A percentile compares a stretch with the other conserved stretches of the same genome.
Evolutionary conservation across 345 rosid species (phyloP).

Genomic region (thale cress (Arabidopsis thaliana)): TAIR10.1 NC_003076.8:2120001-2120500

Average conservation of each 20-base stretch:
- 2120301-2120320: slow-evolving; percentile 44
- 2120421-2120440: slow-evolving; percentile 38
- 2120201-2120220: slow-evolving; percentile 27
- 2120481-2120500: slow-evolving; percentile 29
- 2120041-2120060: not conserved
- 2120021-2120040: slow-evolving; percentile 25
- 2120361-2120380: slow-evolving; percentile 46
- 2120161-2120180: not conserved
- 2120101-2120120: slow-evolving; percentile 4
- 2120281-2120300: slow-evolving; percentile 27
- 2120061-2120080: not conserved
- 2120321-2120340: slow-evolving; percentile 33
- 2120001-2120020: slow-evolving; percentile 6
- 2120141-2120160: slow-evolving; percentile 26
- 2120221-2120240: not conserved
- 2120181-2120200: slow-evolving; percentile 3
- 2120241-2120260: slow-evolving; percentile 1
- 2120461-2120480: slow-evolving; percentile 20
- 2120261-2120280: slow-evolving; percentile 23
- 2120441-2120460: slow-evolving; percentile 43
- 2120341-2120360: slow-evolving; percentile 41
- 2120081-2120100: slow-evolving; percentile 13
- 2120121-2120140: slow-evolving; percentile 12
- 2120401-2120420: slow-evolving; percentile 43
- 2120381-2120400: slow-evolving; percentile 59